A percentile compares a stretch with the other conserved stretches of the same genome.
phyloP scores from a whole-genome alignment of 768 basidiomycete genomes.

The Trametes sanguinea region DNA sequence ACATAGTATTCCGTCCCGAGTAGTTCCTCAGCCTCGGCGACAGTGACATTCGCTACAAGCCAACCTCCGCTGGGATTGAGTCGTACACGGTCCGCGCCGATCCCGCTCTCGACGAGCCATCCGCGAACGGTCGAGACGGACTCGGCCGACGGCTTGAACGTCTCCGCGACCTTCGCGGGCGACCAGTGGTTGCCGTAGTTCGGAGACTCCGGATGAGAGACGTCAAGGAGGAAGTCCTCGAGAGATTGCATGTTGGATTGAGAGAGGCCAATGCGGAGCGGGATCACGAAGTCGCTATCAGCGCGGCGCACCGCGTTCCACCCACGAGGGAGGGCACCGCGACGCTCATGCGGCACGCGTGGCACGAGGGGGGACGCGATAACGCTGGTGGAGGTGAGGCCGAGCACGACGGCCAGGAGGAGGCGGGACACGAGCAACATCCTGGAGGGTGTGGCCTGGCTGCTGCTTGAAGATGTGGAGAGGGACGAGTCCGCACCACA shows the following conservation, averaged over 20 bases:
- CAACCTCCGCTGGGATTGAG: slow-evolving; percentile 46
- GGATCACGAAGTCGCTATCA: slow-evolving; percentile 39
- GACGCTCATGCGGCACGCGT: slow-evolving; percentile 15
- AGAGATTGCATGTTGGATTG: slow-evolving; percentile 49
- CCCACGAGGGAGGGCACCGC: slow-evolving; percentile 29
- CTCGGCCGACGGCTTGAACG: slow-evolving; percentile 47
- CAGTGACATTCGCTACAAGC: slow-evolving; percentile 45
- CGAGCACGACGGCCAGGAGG: slow-evolving; percentile 14
- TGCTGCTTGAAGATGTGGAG: not conserved
- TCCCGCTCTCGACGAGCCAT: slow-evolving; percentile 48
- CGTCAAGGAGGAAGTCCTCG: slow-evolving; percentile 47
- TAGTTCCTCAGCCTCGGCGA: slow-evolving; percentile 47
- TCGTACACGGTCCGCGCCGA: slow-evolving; percentile 40
- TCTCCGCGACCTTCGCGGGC: slow-evolving; percentile 43
- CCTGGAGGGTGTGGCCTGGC: not conserved
- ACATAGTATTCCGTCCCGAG: slow-evolving; percentile 54
- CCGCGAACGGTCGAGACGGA: slow-evolving; percentile 42
- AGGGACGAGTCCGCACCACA: slow-evolving; percentile 1
- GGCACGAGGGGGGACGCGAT: slow-evolving; percentile 1
- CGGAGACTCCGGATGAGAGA: slow-evolving; percentile 53
- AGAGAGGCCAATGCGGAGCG: slow-evolving; percentile 50
- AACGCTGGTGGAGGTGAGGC: slow-evolving; percentile 1
- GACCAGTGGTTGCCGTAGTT: slow-evolving; percentile 54
- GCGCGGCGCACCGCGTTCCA: slow-evolving; percentile 44
- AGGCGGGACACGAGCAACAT: slow-evolving; percentile 13